Base-by-base conservation (phyloP, 2,329 filamentous ascomycete genomes). In the Beauveria pseudobassiana region DNA sequence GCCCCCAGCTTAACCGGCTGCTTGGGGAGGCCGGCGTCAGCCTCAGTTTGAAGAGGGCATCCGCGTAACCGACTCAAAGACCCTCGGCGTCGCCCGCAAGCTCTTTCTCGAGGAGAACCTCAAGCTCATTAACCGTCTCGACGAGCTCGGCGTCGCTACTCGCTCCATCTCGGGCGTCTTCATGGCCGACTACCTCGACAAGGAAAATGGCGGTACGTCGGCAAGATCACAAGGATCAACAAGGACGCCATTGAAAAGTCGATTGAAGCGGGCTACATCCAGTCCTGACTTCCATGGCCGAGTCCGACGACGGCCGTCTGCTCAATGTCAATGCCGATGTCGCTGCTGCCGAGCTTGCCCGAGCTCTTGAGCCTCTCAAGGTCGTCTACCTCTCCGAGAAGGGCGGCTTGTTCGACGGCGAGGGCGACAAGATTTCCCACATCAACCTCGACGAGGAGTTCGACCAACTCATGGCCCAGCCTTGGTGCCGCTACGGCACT, bases 301-400 rank as follows among this genome's bases (percentile, higher is more conserved):
- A 98, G 80, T 93, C 90, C 24, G 82, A 87, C 52, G 92, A 96
- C 65, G 95, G 95, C 9, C 91, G 93, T 74, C 87, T 98, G 57
- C 82, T 99, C 65, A 99, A 99, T 72, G 95, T 99, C 74, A 99
- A 99, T 71, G 95, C 95, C 42, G 95, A 99, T 75, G 93, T 97
- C 64, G 93, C 93, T 42, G 95, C 95, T 34, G 93, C 93, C 66
- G 93, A 97, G 78, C 82, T 99, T 64, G 93, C 95, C 26, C 87
- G 91, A 63, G 86, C 90, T 62, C 80, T 99, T 59, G 88, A 98
- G 76, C 95, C 95, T 28, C 80, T 98, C 70, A 99, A 99, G 85
- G 93, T 98, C 64, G 93, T 99, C 63, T 99, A 97, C 74, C 82
- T 98, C n/a, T 96, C 92, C 5, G 95, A 99, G 79, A 98, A 98